Conservation (phyloP, 1,284 basidiomycete species). For the Papiliotrema flavescens region DNA sequence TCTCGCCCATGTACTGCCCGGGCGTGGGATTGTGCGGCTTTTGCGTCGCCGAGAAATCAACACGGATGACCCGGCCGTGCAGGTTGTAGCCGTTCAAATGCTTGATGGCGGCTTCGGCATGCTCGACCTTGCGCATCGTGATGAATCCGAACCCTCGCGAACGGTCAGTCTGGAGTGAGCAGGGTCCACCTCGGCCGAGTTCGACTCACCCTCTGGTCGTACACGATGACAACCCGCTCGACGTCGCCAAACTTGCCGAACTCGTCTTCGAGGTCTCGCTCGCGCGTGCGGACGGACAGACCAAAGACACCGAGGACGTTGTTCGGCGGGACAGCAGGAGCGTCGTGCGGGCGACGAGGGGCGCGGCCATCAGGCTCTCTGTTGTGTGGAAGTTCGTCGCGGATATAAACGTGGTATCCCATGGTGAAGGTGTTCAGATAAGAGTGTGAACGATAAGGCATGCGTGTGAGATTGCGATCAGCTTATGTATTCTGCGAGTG, state of each 20-base stretch:
- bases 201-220: conserved; percentile 83
- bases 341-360: conserved; percentile 19
- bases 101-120: conserved; percentile 80
- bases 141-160: conserved; percentile 98
- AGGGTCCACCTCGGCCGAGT: background rate
- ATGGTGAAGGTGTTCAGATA: background rate
- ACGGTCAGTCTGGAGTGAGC: conserved; percentile 69
- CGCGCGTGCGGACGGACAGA: conserved; percentile 87
- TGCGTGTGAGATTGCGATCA: background rate
- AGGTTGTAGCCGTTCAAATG: conserved; percentile 91
- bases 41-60: conserved; percentile 93
- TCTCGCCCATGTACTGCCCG: conserved; percentile 94
- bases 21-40: conserved; percentile 93
- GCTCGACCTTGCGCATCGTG: conserved; percentile 81
- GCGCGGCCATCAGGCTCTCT: background rate
- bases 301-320: conserved; percentile 95
- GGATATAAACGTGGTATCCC: background rate
- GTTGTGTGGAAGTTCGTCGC: background rate
- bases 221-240: conserved; percentile 96
- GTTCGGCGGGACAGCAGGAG: conserved; percentile 64
- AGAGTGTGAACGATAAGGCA: background rate
- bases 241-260: conserved; percentile 85
- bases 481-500: background rate
- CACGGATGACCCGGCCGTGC: conserved; percentile 91
- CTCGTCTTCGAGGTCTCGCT: conserved; percentile 90